Percentiles rank a stretch among this genome's conserved stretches.
Evolutionary conservation across 169 alveolate genomes (phyloP).

Genomic region (Eimeria zaria): DNA sequence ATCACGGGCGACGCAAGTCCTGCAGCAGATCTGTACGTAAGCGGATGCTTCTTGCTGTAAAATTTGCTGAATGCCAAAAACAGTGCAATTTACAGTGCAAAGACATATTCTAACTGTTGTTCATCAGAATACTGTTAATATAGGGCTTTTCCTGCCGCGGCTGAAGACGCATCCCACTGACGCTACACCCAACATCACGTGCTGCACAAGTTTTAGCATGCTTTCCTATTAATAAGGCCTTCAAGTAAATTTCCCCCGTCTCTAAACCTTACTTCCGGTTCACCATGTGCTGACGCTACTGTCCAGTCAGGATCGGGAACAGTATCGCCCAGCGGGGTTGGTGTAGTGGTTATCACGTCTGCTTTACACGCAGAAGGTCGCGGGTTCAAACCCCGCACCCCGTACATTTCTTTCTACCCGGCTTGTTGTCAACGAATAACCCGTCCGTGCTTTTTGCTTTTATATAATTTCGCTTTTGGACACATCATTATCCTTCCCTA

Average conservation of each 20-base stretch:
- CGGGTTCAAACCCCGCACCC: constrained; percentile 92
- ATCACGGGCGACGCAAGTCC: neutral
- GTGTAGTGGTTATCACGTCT: constrained; percentile 90
- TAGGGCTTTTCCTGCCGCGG: neutral
- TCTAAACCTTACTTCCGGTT: neutral
- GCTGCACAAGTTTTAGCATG: neutral
- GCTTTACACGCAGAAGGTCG: constrained; percentile 92
- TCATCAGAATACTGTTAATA: neutral
- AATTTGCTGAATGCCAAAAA: neutral
- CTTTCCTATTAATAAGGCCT: neutral
- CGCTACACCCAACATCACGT: neutral
- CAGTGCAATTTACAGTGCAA: neutral
- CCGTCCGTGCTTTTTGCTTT: neutral
- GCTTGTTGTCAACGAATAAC: no score
- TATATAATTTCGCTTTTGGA: neutral
- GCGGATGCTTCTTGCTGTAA: neutral
- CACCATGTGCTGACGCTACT: neutral
- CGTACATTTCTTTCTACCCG: constrained; percentile 21
- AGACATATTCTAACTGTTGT: neutral
- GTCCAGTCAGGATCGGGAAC: neutral
- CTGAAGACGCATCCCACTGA: neutral
- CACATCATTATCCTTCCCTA: neutral
- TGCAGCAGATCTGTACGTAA: neutral
- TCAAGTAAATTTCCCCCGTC: neutral
- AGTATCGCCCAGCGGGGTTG: constrained; percentile 26